Base-by-base conservation (phyloP, 106 monocot genomes). In the Dactylorhiza incarnata region DNA sequence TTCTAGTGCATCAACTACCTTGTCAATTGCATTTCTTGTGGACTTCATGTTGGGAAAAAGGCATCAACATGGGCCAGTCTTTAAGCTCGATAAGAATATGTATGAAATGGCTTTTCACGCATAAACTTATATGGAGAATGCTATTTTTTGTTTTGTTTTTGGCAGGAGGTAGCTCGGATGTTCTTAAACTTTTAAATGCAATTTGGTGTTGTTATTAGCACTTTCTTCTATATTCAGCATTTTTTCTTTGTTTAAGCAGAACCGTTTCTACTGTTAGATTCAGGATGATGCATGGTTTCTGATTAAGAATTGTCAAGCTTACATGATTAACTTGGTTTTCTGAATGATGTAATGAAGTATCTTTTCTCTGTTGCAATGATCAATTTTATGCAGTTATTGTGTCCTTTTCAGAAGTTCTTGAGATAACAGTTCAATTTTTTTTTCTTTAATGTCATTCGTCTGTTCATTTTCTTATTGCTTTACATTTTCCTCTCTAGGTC, bases 401-500 rank as follows among this genome's bases (percentile, higher is more conserved):
- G 3, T 19, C 1, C 58, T 8, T 37, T 59, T 59, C 58, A 59
- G 1, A 22, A 59, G 58, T 59, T 59, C 7, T 59, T 59, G 58
- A 59, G 58, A 19, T 59, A 22, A 59, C 58, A 7, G 0, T 20
- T n/a, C 9, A 20, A 20, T 19, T 15, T 4, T 17, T 20, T 59
- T 20, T 23, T 59, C 22, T 59, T 59, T 8, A 59, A 22, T 59
- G n/a, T 19, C 19, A 26, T 66, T 66, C 37, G 10, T 66, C n/a
- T 70, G 17, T n/a, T 44, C 45, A 37, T 70, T 25, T 70, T 45
- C 19, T 70, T 47, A 70, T 44, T 44, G 45, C 15, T 70, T 46
- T 70, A 47, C 45, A 46, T 46, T 46, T 45, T 4, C 1, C 58
- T 48, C 63, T 85, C 24, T 50, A 95, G 95, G 95, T 95, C 14